phyloP scores from a whole-genome alignment of 75 land plant species.

The Chamaecyparis obtusa region DNA sequence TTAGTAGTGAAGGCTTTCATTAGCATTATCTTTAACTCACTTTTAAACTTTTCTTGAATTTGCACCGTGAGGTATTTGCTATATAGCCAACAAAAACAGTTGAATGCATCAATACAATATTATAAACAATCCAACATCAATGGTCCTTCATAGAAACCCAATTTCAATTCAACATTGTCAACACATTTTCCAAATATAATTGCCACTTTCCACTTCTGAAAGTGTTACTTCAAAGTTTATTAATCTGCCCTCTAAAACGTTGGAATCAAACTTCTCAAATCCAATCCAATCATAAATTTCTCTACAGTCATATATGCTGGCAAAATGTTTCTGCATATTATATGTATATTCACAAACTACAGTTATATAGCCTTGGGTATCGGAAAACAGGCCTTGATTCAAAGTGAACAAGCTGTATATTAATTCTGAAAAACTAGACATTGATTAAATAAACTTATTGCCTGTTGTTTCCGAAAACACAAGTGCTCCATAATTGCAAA shows the following conservation, averaged over 20 bases:
- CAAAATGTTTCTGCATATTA: background rate
- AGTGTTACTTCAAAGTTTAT: background rate
- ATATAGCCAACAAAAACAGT: background rate
- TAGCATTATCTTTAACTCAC: too few relatives aligned
- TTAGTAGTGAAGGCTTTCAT: too few relatives aligned
- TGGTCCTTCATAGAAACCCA: background rate
- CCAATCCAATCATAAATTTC: background rate
- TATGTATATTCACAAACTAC: constrained; percentile 4
- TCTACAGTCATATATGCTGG: background rate
- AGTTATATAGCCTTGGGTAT: too few relatives aligned
- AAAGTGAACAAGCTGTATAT: background rate
- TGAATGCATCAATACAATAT: background rate
- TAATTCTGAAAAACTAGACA: background rate
- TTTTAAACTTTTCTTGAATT: too few relatives aligned
- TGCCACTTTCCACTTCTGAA: background rate
- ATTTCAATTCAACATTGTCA: background rate
- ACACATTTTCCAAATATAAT: background rate
- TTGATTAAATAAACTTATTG: background rate
- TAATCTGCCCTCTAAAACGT: background rate
- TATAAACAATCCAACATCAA: too few relatives aligned
- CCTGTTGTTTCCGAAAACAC: background rate
- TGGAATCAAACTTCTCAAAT: background rate
- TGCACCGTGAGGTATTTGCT: background rate
- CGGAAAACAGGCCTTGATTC: background rate
- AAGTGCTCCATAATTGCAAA: background rate